phyloP scores from a whole-genome alignment of 345 rosid genomes.

The Toxicodendron radicans region DNA sequence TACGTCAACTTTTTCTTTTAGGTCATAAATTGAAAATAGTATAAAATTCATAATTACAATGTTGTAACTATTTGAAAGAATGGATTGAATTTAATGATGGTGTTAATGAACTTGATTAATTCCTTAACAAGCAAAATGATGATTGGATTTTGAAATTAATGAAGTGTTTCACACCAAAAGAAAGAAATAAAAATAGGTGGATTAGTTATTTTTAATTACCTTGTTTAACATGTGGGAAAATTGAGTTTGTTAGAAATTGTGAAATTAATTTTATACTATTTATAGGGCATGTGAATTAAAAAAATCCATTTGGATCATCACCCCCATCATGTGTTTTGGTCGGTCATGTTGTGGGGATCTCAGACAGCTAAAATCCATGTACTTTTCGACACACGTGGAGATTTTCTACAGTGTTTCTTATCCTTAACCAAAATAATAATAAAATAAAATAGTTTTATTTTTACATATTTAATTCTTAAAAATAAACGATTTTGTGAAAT shows the following conservation, averaged over 20 bases:
- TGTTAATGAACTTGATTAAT: not conserved
- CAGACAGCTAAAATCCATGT: not conserved
- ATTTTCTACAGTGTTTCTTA: too few relatives aligned
- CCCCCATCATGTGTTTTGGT: not conserved
- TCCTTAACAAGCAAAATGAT: not conserved
- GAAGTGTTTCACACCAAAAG: too few relatives aligned
- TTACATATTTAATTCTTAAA: not conserved
- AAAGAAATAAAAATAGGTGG: too few relatives aligned
- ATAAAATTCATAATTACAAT: too few relatives aligned
- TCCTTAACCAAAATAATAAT: not conserved
- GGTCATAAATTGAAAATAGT: not conserved
- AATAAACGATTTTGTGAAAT: too few relatives aligned
- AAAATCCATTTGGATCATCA: too few relatives aligned
- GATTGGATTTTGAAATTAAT: not conserved
- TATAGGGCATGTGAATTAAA: too few relatives aligned
- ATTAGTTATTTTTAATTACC: not conserved
- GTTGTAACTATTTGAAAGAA: not conserved
- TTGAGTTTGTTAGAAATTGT: too few relatives aligned
- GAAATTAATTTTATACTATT: too few relatives aligned
- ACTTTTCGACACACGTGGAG: not conserved
- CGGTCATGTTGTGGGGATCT: not conserved
- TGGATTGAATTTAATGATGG: not conserved
- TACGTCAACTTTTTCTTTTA: too few relatives aligned
- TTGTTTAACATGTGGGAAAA: not conserved
- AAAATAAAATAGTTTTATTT: not conserved